Percentiles rank a stretch among this genome's conserved stretches.
These are phyloP conservation scores for Boletus speciosus DNA, from an alignment of 768 basidiomycete species.

Conservation along the genomic window DNA sequence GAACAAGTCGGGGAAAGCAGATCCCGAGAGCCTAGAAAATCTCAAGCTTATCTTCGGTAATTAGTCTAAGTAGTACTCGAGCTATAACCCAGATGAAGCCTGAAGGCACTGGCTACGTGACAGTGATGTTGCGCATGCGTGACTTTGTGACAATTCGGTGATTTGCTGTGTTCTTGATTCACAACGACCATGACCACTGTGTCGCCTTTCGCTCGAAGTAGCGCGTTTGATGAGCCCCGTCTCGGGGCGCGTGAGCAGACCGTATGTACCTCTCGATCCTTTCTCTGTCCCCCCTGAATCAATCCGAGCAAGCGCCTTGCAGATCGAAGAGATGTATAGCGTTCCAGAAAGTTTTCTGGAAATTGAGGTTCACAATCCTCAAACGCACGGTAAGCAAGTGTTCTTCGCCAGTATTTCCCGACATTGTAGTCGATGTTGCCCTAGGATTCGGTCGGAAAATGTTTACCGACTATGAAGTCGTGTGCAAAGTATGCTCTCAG, in stretches of 20 bases:
- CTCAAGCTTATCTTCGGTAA: slow-evolving; percentile 44
- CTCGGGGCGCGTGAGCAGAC: slow-evolving; percentile 54
- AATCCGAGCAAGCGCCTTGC: slow-evolving; percentile 34
- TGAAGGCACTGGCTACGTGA: slow-evolving; percentile 40
- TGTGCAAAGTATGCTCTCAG: slow-evolving; percentile 71
- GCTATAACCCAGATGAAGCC: no score
- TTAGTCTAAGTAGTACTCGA: slow-evolving; percentile 38
- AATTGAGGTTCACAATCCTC: slow-evolving; percentile 95
- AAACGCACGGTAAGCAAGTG: slow-evolving; percentile 75
- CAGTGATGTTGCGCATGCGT: slow-evolving; percentile 28
- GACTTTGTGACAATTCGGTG: slow-evolving; percentile 19
- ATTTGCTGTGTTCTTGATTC: slow-evolving; percentile 24
- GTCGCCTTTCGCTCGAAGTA: slow-evolving; percentile 64
- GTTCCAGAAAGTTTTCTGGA: slow-evolving; percentile 96
- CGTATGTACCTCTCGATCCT: slow-evolving; percentile 32
- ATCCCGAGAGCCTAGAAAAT: slow-evolving; percentile 76
- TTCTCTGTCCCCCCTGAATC: slow-evolving; percentile 21
- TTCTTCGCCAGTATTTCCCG: not conserved
- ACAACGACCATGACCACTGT: slow-evolving; percentile 32
- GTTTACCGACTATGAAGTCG: slow-evolving; percentile 99
- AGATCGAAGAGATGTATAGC: slow-evolving; percentile 99
- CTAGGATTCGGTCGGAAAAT: slow-evolving; percentile 92
- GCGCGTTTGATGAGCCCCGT: slow-evolving; percentile 51
- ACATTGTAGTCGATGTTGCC: not conserved
- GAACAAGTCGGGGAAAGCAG: slow-evolving; percentile 41